Evolutionary conservation across 257 asterid genomes (phyloP), one percentile per base, ranked within the genome.

Genomic region (Pogostemon cablin): DNA sequence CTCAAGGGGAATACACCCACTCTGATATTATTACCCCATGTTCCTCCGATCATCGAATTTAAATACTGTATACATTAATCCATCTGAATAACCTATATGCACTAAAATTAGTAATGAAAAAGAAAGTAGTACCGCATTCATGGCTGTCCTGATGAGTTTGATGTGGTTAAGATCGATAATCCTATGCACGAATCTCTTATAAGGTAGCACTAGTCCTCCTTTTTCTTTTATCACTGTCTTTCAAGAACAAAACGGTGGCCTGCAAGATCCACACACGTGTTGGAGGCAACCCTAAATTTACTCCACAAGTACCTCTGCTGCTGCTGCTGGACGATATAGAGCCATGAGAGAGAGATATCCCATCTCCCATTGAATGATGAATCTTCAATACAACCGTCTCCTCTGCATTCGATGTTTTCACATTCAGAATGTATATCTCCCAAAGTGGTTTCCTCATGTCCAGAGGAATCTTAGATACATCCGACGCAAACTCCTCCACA

Each of bases 321-420:
- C 32, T n/a, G 35, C 6, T 25, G 32, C 32, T 25, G 32, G 32
- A 5, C 3, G 32, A 25, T 25, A 0, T 2, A 71, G 62, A 0
- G 87, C 78, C 5, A 85, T 68, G 20, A 82, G 70, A 0, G 20
- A 82, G 70, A 0, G 89, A 85, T 1, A 82, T 68, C 0, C 89
- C 89, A 35, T 82, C 87, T 1, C 89, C 89, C 34, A 85, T 44
- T 0, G 87, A 82, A 47, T 85, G 89, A 38, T 82, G 84, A 20
- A 78, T 42, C 67, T 71, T 76, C 12, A 78, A 65, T 17, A 82
- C 15, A 1, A n/a, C 73, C 0, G 59, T 47, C 1, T 84, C 63
- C 4, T 73, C 49, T 11, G 90, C 84, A 34, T 82, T 71, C 0
- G 85, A 73, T 17, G 83, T 85, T 71, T 64, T 68, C 39, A 82